Evolutionary conservation across 106 monocot genomes (phyloP).

Genomic region (Phalaenopsis aphrodite): DNA sequence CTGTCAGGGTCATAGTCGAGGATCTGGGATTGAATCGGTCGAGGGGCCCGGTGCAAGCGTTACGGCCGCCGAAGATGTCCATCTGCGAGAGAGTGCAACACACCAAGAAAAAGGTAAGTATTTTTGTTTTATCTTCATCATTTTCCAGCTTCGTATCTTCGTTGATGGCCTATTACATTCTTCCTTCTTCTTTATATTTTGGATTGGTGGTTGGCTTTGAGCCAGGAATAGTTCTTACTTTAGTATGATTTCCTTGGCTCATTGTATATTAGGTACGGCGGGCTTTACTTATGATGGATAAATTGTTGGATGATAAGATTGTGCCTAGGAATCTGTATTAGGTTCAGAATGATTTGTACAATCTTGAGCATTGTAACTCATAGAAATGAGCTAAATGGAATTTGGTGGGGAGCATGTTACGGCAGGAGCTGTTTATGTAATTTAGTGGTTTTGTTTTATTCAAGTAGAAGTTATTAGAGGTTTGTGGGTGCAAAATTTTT

Average conservation of each 20-base stretch:
- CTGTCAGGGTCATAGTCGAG: conserved; percentile 70
- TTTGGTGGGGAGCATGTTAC: not conserved
- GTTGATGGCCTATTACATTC: not conserved
- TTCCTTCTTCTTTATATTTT: not conserved
- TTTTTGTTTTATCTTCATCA: conserved; percentile 19
- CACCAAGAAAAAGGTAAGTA: conserved; percentile 25
- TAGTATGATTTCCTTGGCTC: not conserved
- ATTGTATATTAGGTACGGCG: not conserved
- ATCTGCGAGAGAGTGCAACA: conserved; percentile 37
- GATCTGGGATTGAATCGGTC: conserved; percentile 73
- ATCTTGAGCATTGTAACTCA: not conserved
- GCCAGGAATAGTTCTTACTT: not conserved
- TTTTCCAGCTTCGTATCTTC: not conserved
- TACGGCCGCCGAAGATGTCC: conserved; percentile 29
- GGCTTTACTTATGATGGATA: not conserved
- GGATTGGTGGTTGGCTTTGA: not conserved
- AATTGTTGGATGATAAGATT: not conserved
- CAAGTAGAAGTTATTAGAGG: not conserved
- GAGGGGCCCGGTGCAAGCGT: conserved; percentile 40
- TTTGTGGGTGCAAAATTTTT: not conserved
- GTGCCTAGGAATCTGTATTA: not conserved
- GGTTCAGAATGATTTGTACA: not conserved
- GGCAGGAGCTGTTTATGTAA: not conserved
- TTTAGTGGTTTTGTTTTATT: not conserved
- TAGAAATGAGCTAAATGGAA: not conserved